phyloP scores from a whole-genome alignment of 805 yeast genomes.

The Cyberlindnera samutprakarnensis region DNA sequence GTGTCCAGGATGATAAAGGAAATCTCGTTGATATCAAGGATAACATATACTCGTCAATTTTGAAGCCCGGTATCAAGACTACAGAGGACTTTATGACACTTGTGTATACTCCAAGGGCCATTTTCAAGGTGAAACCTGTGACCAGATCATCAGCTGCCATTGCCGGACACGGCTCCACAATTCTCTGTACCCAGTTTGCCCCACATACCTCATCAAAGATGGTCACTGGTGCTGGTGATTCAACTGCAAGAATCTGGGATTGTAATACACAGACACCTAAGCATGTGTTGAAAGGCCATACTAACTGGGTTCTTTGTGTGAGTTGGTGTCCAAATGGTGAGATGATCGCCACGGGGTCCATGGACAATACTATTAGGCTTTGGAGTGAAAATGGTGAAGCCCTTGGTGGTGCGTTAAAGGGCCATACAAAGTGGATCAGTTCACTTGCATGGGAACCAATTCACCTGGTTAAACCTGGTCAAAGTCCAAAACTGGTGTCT shows the following conservation, averaged over 20 bases:
- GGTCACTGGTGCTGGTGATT: slow-evolving; percentile 96
- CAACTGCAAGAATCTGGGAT: slow-evolving; percentile 95
- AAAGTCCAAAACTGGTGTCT: slow-evolving; percentile 65
- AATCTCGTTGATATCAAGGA: slow-evolving; percentile 65
- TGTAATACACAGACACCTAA: slow-evolving; percentile 90
- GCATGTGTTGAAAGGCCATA: slow-evolving; percentile 73
- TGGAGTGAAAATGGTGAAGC: slow-evolving; percentile 81
- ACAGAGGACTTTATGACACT: slow-evolving; percentile 91
- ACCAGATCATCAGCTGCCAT: slow-evolving; percentile 89
- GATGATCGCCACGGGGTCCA: slow-evolving; percentile 88
- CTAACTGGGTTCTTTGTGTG: slow-evolving; percentile 90
- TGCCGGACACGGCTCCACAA: slow-evolving; percentile 92
- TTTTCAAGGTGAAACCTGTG: slow-evolving; percentile 86
- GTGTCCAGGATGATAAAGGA: slow-evolving; percentile 46
- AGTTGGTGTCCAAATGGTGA: slow-evolving; percentile 90
- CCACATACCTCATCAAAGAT: slow-evolving; percentile 79
- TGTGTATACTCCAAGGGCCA: slow-evolving; percentile 90
- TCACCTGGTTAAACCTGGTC: slow-evolving; percentile 65
- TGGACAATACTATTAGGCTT: slow-evolving; percentile 82
- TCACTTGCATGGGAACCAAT: slow-evolving; percentile 92
- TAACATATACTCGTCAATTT: slow-evolving; percentile 69
- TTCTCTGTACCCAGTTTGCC: slow-evolving; percentile 87
- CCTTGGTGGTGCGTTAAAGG: slow-evolving; percentile 64
- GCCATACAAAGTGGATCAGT: slow-evolving; percentile 88
- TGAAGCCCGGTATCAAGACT: slow-evolving; percentile 80